Base-by-base conservation (phyloP, 805 yeast genomes). In the Scheffersomyces lignosus region DNA sequence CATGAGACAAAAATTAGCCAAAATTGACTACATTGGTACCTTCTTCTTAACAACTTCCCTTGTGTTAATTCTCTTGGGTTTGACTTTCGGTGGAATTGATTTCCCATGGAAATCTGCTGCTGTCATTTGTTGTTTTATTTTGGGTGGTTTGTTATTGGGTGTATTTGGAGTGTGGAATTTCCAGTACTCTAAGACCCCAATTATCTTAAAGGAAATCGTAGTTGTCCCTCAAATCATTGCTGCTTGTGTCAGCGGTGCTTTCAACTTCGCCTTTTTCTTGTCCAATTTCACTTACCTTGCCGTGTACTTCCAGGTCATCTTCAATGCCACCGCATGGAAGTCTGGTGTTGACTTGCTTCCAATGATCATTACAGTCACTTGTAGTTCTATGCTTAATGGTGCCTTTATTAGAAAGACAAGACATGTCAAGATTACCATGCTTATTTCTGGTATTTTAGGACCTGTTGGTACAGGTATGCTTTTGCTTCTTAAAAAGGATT, bases 21-120 rank as follows among this genome's bases (percentile, higher is more conserved):
- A 55, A 15, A 60, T 80, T 31, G 85, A 80, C 53, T 74, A 63
- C 47, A 8, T 70, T 3, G 84, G 83, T 1, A 70, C 74, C 3
- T 45, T 64, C 15, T 45, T 77, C 7, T 45, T 76, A 22, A 53
- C 72, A 3, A 48, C 61, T 3, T 74, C 77, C 1, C 45, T 71
- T 29, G 74, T 77, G 5, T 49, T 79, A 29, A 38, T 76, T 1
- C 55, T 71, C 36, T 58, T 73, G 29, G 85, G 71, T 0, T 51
- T 80, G 24, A 70, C 81, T 0, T 72, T 79, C 46, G 85, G 84
- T 15, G 80, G 81, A 2, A 54, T 60, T 25, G 62, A 70, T 23
- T 70, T 57, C 47, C 57, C 75, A 1, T 81, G 87, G 87, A 51
- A 58, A 2, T 72, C 81, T 0, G 75, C 76, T n/a, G 70, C 75